Evolutionary conservation across 352 stramenopile genomes (phyloP).

Genomic region (Phytophthora podocarpi): DNA sequence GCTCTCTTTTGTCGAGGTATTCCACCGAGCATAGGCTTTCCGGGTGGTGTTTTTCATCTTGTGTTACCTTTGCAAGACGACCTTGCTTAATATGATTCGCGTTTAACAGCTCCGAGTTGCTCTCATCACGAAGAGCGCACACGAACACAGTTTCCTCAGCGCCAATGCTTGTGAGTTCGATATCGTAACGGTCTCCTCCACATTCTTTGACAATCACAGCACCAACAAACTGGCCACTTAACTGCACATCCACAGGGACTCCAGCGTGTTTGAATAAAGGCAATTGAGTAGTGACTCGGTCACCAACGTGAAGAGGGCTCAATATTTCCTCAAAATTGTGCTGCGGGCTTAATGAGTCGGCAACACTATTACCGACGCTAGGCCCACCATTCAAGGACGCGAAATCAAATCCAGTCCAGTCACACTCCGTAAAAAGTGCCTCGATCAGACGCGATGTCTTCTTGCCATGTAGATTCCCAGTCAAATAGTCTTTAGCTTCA

Average conservation of each 20-base stretch:
- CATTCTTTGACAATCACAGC: constrained; percentile 55
- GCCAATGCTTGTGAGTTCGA: too few relatives aligned
- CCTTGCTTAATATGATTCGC: constrained; percentile 25
- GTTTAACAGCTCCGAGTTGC: too few relatives aligned
- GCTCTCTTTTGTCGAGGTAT: constrained; percentile 38
- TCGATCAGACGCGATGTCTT: constrained; percentile 65
- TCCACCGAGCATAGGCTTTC: constrained; percentile 36
- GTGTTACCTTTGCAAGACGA: constrained; percentile 37
- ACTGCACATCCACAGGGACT: constrained; percentile 48
- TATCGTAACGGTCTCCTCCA: constrained; percentile 42
- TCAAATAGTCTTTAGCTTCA: constrained; percentile 64
- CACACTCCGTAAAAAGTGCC: constrained; percentile 59
- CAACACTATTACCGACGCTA: neutral
- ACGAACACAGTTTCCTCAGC: too few relatives aligned
- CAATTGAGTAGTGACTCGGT: constrained; percentile 42
- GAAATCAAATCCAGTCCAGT: constrained; percentile 72
- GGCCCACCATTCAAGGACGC: constrained; percentile 5
- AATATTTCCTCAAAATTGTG: constrained; percentile 3
- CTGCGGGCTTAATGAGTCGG: neutral
- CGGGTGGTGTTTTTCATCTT: constrained; percentile 28
- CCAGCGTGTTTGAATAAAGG: constrained; percentile 47
- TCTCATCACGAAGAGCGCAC: too few relatives aligned
- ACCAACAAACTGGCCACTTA: constrained; percentile 43
- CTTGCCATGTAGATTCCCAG: constrained; percentile 62
- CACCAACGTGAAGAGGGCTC: constrained; percentile 28